Evolutionary conservation across 2,329 filamentous ascomycete species (phyloP), one percentile per base, ranked within the genome.

Genomic region (Nemania sp.): DNA sequence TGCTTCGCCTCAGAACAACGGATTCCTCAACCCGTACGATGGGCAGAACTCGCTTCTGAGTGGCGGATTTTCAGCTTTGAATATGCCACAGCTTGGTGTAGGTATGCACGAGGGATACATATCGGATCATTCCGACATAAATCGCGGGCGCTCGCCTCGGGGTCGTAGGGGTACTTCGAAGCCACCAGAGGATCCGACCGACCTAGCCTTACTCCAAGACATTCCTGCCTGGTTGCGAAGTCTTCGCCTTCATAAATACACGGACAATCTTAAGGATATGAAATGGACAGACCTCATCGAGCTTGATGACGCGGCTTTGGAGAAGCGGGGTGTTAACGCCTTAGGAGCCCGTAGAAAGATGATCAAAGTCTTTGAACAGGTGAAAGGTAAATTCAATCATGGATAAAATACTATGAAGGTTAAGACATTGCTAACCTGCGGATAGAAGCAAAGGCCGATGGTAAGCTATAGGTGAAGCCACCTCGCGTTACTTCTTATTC

Each of bases 321-420:
- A 97, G 75, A 89, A 91, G 22, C 88, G 91, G 47, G 94, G 94
- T 44, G 94, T 99, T 26, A 97, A 96, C 71, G 94, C 94, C 49
- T 82, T 97, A 52, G 94, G 94, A 65, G 94, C 94, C 15, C 82
- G 94, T 64, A 89, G 93, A 70, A 99, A 99, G 82, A 95, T 99
- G 90, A 78, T 99, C 57, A 99, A 99, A 84, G 94, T 97, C 52
- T 97, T 97, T 74, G 94, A 97, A 66, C 92, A 97, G 77, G 93
- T 97, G 67, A 91, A 86, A 74, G 89, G 84, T 86, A 75, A 60
- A 65, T 41, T 30, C n/a, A 5, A n/a, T 8, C n/a, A 8, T 24
- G n/a, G n/a, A n/a, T n/a, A n/a, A n/a, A n/a, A n/a, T n/a, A n/a
- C 14, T 40, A 42, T 15, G 6, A 36, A 5, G 22, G 17, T 3